These are phyloP conservation scores for Cercospora sojina DNA, from an alignment of 2,329 filamentous ascomycete genomes.

Conservation along the genomic window DNA sequence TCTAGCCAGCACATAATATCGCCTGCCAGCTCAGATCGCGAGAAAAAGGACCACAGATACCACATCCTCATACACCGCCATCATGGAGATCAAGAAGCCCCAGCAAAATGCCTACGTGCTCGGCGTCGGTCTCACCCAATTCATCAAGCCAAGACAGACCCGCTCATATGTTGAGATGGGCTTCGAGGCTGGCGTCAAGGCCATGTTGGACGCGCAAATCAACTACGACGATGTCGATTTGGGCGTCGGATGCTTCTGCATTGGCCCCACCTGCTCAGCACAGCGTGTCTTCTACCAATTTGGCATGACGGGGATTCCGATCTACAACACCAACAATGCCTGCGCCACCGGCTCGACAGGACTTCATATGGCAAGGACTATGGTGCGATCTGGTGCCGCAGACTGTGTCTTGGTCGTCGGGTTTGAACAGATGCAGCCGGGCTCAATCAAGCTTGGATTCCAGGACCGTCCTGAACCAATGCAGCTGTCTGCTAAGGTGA, in stretches of 20 bases:
- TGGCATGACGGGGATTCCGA: slow-evolving; percentile 92
- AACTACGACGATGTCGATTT: slow-evolving; percentile 96
- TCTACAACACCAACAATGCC: slow-evolving; percentile 99
- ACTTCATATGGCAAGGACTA: slow-evolving; percentile 75
- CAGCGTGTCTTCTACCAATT: slow-evolving; percentile 99
- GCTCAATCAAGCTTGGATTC: slow-evolving; percentile 80
- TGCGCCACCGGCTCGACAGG: slow-evolving; percentile 95
- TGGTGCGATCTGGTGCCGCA: slow-evolving; percentile 63
- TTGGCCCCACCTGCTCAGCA: slow-evolving; percentile 54
- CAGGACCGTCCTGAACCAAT: slow-evolving; percentile 88
- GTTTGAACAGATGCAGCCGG: slow-evolving; percentile 97
- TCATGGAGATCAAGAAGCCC: slow-evolving; percentile 30
- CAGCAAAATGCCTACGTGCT: slow-evolving; percentile 71
- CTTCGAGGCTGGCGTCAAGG: slow-evolving; percentile 88
- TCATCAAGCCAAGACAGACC: slow-evolving; percentile 93
- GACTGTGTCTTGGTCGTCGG: slow-evolving; percentile 90
- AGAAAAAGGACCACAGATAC: not conserved
- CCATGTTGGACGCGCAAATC: slow-evolving; percentile 79
- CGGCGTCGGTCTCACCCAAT: slow-evolving; percentile 98
- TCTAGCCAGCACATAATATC: not conserved
- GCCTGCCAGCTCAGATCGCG: not conserved
- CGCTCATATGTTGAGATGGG: slow-evolving; percentile 94
- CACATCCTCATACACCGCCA: not conserved
- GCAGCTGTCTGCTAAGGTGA: slow-evolving; percentile 67
- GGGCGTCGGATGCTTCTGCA: slow-evolving; percentile 96